Conservation (phyloP, 345 rosid genomes). For the Lagerstroemia speciosa region DNA sequence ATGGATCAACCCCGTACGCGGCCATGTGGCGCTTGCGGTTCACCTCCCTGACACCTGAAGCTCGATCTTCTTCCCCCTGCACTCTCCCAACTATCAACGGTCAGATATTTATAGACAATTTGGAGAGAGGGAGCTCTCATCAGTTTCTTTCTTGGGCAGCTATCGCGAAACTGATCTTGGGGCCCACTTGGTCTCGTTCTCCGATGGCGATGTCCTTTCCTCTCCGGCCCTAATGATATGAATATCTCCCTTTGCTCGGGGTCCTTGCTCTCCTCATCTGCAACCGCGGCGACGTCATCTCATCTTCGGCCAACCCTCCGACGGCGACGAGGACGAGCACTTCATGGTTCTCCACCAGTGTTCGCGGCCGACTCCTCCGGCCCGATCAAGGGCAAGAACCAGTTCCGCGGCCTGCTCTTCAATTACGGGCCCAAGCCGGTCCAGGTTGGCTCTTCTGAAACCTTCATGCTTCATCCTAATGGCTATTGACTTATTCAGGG, state of each 20-base stretch:
- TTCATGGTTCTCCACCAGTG: conserved; percentile 68
- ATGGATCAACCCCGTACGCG: not conserved
- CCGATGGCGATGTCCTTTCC: conserved; percentile 5
- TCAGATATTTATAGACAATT: not conserved
- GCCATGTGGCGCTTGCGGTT: not conserved
- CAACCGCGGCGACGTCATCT: conserved; percentile 7
- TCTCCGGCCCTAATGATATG: conserved; percentile 7
- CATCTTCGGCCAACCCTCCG: not conserved
- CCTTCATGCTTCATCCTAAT: not conserved
- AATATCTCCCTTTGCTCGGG: conserved; percentile 12
- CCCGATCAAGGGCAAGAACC: conserved; percentile 79
- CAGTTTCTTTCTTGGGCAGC: not conserved
- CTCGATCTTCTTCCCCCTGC: not conserved
- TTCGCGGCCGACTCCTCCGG: conserved; percentile 52
- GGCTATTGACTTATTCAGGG: not conserved
- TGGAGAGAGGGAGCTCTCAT: not conserved
- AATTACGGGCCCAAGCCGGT: conserved; percentile 81
- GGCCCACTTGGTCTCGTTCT: not conserved
- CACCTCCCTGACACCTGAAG: not conserved
- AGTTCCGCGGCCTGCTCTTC: conserved; percentile 78
- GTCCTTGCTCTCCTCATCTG: conserved; percentile 9
- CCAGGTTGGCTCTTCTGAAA: conserved; percentile 41
- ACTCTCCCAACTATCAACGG: not conserved
- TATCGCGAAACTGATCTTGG: not conserved
- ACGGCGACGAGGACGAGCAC: conserved; percentile 14